Base-by-base conservation (phyloP, 768 basidiomycete species). In the Mycena rosella region DNA sequence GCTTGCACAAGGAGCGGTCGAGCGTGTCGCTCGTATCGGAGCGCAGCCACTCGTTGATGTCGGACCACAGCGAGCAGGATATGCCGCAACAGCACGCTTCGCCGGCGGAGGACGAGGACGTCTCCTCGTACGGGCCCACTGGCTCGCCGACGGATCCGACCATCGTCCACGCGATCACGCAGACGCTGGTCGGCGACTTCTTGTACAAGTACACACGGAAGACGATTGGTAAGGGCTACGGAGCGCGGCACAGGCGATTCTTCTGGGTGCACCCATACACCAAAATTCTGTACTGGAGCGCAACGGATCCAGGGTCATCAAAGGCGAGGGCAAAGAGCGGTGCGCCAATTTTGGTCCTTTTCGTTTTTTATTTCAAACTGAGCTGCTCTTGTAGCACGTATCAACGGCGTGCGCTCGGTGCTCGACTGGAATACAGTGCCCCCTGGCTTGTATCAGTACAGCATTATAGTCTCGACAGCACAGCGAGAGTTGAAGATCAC, bases 231-330 rank as follows among this genome's bases (percentile, higher is more conserved):
- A 96, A 94, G 79, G 96, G 95, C 15, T 88, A 96, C 76, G 94
- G 94, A 22, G 92, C 95, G 77, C 91, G 96, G 57, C 98, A 99
- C 80, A 91, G 89, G 78, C 86, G 98, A 38, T 99, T 96, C 89
- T 98, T 99, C 87, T 99, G 98, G 98, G 91, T 99, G n/a, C 97
- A 99, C 79, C 98, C 98, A n/a, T 99, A 99, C 77, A 99, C 96
- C 44, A 95, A 95, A 83, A 98, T 96, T 6, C 75, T 99, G 65
- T 98, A 99, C 79, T 99, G 98, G 98, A 95, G 95, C 74, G 91
- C 94, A 18, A 89, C 91, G 13, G 97, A 99, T 81, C 98, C 97
- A 54, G 96, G 95, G 30, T 94, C 94, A 27, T 88, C 89, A 42
- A 90, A 90, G 72, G 93, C 95, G 20, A 96, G 92, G 77, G 94